These are phyloP conservation scores for Prosopis cineraria DNA, from an alignment of 306 rosid genomes.

Conservation along the genomic window DNA sequence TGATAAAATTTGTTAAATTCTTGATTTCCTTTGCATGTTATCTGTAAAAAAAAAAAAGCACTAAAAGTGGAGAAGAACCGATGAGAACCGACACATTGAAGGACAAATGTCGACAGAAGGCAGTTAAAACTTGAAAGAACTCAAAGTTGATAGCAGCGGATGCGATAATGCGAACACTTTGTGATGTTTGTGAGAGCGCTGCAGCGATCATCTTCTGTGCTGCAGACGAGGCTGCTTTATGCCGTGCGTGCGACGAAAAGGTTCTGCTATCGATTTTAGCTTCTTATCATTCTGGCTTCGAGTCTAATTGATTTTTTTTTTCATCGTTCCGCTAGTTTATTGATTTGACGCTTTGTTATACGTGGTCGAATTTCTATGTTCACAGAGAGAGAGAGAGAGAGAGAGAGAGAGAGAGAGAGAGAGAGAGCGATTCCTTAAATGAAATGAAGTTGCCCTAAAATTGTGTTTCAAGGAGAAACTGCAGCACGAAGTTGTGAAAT, in stretches of 20 bases:
- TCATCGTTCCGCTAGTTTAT: background rate
- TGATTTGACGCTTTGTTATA: background rate
- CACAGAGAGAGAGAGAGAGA: background rate
- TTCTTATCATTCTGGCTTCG: background rate
- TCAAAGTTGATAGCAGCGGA: background rate
- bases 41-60: background rate
- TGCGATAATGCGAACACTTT: slow-evolving; percentile 50
- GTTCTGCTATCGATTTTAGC: slow-evolving; percentile 17
- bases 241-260: slow-evolving; percentile 55
- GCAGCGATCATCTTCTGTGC: slow-evolving; percentile 58
- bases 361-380: background rate
- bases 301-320: background rate
- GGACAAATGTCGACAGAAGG: slow-evolving; percentile 22
- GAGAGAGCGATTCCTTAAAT: background rate
- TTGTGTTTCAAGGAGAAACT: background rate
- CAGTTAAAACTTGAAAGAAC: background rate
- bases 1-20: background rate
- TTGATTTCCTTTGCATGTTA: background rate
- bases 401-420: too few relatives aligned
- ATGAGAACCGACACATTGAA: slow-evolving; percentile 7
- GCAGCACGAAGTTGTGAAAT: background rate
- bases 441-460: background rate
- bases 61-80: background rate
- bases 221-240: slow-evolving; percentile 57
- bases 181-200: slow-evolving; percentile 53